Evolutionary conservation across 1,139 yeast species (phyloP), one percentile per base, ranked within the genome.

Genomic region (Maudiozyma humilis): DNA sequence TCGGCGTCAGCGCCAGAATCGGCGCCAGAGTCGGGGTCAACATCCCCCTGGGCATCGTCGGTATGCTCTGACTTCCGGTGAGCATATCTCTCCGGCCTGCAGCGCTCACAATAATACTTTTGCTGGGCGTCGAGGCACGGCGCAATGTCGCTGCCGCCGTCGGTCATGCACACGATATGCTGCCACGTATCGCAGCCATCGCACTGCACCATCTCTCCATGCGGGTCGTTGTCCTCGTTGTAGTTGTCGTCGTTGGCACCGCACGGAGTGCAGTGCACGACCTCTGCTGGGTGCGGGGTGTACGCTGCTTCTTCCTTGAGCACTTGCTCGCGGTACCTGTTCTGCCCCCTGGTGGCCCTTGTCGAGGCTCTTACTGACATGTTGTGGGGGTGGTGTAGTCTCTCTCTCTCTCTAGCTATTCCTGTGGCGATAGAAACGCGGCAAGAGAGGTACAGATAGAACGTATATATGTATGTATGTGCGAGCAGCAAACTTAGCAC

Each of bases 101-200:
- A 79, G 27, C 64, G 60, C 47, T 69, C 70, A 60, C 85, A 79
- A 23, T 54, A 51, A 55, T 79, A 79, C 27, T 61, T 59, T 8
- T 71, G 70, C 1, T 81, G 79, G 2, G 71, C 34, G 19, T 41
- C 42, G 35, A 51, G 32, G 32, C 48, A 39, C 7, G 43, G 56
- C 29, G 59, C 63, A 4, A 60, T 57, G 40, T 63, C 65, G 44
- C 63, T 65, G 17, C 63, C 60, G 54, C 72, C 63, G 54, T 71
- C 62, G 38, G 84, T 75, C 75, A 84, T 75, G 63, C 96, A 87
- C 44, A 64, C 68, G 31, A 80, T 76, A 60, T 87, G 96, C 59
- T 87, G 96, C 96, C 96, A 87, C 12, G 87, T 78, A 44, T 72
- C 64, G 60, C 96, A 87, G 18, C 66, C 57, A 44, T 83, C 95